Evolutionary conservation across 1,139 yeast genomes (phyloP), one percentile per base, ranked within the genome.

Genomic region (Protomyces pachydermus): DNA sequence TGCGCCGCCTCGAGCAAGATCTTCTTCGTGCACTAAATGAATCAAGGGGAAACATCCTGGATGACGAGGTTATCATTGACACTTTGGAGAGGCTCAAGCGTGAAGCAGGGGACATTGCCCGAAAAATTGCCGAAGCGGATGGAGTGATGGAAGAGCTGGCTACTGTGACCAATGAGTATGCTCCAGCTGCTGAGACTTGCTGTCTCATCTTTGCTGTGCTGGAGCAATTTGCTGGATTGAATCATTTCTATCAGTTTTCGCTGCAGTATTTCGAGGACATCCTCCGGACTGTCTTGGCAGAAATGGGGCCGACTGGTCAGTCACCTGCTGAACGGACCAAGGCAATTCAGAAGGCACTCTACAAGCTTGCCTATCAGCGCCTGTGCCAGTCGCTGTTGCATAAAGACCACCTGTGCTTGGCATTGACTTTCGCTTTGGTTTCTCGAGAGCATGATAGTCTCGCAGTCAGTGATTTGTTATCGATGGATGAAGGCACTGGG

Each of bases 1-100:
- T 91, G 61, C 79, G 81, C 46, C 72, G 72, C 1, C 78, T 89
- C 32, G 97, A 91, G 70, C 77, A 79, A n/a, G 80, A 81, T 14
- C 77, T 91, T 3, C 77, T 91, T 65, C 77, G 79, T 9, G 80
- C 85, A 0, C 76, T 91, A 65, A 83, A 83, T 68, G 80, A 80
- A 5, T 77, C 87, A 0, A 77, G 80, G 25, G 88, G 88, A 0
- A 83, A 81, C 65, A 80, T 91, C 46, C 77, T 91, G 55, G 96
- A 90, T 14, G 84, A 87, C 72, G 85, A 85, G 64, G 77, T 75
- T 0, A 76, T 91, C 3, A 74, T 88, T 28, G 76, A 79, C 6
- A 82, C 87, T 0, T 76, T 91, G 62, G 95, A 88, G 70, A 73
- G 72, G 1, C 76, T 91, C 62, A 91, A 91, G 71, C 69, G 72